Evolutionary conservation across 768 basidiomycete species (phyloP).

Genomic region (Suillus placidus): DNA sequence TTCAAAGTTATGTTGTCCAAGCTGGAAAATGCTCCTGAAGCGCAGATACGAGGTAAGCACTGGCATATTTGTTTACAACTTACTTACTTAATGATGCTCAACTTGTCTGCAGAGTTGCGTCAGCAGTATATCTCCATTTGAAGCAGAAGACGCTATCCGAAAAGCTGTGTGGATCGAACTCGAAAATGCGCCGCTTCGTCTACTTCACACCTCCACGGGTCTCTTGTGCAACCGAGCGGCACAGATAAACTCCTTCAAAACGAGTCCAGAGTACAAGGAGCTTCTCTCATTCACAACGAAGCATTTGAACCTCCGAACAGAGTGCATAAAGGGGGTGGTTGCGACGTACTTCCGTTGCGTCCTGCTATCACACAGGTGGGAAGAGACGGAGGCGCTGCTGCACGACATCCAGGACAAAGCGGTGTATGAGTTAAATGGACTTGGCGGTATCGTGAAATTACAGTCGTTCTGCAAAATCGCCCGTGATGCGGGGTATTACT

Average conservation of each 20-base stretch:
- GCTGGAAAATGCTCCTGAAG: conserved; percentile 9
- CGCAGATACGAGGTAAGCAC: conserved; percentile 10
- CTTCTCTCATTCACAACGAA: conserved; percentile 15
- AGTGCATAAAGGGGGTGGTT: conserved; percentile 1
- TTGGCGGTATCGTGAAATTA: too few species aligned
- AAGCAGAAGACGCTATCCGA: conserved; percentile 1
- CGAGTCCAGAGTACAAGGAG: conserved; percentile 15
- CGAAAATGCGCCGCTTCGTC: conserved; percentile 11
- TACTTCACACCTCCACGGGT: conserved; percentile 6
- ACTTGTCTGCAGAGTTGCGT: conserved; percentile 13
- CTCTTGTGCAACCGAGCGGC: conserved; percentile 17
- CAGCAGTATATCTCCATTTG: not conserved
- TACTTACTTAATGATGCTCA: not conserved
- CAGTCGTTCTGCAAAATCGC: too few species aligned
- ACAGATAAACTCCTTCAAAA: conserved; percentile 16
- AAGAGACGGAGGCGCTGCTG: not conserved
- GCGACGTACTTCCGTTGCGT: conserved; percentile 20
- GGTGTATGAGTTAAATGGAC: too few species aligned
- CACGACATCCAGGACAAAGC: too few species aligned
- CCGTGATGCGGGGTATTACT: too few species aligned
- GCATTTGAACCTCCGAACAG: not conserved
- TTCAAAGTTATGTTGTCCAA: conserved; percentile 10
- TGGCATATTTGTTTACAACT: too few species aligned
- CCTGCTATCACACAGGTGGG: conserved; percentile 27
- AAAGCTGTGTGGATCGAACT: not conserved